These are phyloP conservation scores for Colletotrichum chrysophilum DNA, from an alignment of 2,329 filamentous ascomycete genomes.

Conservation along the genomic window DNA sequence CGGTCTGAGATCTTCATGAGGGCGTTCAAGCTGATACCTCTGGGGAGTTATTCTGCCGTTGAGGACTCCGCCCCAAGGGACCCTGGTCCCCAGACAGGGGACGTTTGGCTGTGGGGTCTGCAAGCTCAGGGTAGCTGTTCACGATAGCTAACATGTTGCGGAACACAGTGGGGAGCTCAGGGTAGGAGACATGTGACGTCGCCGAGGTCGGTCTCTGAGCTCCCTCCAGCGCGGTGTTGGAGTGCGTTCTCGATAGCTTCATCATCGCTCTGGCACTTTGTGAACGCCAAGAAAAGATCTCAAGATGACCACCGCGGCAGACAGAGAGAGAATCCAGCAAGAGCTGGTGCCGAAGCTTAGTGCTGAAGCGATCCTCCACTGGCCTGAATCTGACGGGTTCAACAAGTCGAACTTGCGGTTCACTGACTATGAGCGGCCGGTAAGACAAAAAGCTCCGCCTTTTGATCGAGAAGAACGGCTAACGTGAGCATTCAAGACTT, in stretches of 20 bases:
- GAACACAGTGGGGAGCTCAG: neutral
- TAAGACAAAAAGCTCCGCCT: neutral
- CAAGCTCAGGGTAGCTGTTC: neutral
- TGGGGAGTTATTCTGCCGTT: neutral
- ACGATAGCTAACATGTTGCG: neutral
- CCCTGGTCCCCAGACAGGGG: neutral
- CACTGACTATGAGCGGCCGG: conserved; percentile 13
- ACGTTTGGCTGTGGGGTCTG: neutral
- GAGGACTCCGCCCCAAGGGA: neutral
- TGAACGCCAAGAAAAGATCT: neutral
- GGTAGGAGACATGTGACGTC: neutral
- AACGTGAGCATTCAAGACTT: neutral
- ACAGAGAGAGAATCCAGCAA: neutral
- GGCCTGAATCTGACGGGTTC: neutral
- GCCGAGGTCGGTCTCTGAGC: neutral
- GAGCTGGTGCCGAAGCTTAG: neutral
- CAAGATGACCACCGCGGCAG: neutral
- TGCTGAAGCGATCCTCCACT: neutral
- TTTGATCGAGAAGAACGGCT: neutral
- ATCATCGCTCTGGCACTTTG: neutral
- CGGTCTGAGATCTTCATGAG: neutral
- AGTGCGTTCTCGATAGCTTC: neutral
- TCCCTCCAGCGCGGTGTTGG: neutral
- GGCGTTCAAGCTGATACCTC: neutral
- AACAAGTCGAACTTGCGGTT: conserved; percentile 1